Percentiles rank a stretch among this genome's conserved stretches.
Conservation (phyloP, 257 asterid genomes). For the Nemophila menziesii region DNA sequence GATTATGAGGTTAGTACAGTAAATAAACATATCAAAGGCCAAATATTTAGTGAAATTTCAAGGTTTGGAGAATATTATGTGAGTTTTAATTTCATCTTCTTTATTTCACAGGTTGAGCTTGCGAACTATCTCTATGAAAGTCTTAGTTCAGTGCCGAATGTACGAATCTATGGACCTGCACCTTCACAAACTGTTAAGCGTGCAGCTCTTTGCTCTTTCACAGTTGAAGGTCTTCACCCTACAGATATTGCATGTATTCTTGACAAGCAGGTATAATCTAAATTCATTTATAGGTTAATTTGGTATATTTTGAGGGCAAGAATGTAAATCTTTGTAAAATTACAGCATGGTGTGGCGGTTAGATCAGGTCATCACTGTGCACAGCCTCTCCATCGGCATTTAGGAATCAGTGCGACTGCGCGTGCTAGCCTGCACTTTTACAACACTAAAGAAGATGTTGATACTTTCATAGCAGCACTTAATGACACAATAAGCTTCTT, state of each 20-base stretch:
- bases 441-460: slow-evolving; percentile 87
- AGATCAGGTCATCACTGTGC: slow-evolving; percentile 98
- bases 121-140: slow-evolving; percentile 47
- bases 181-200: slow-evolving; percentile 51
- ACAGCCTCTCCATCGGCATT: slow-evolving; percentile 72
- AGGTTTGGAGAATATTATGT: neutral
- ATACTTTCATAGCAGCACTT: slow-evolving; percentile 55
- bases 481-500: slow-evolving; percentile 56
- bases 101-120: slow-evolving; percentile 50
- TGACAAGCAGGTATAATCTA: slow-evolving; percentile 57
- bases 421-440: slow-evolving; percentile 90
- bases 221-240: slow-evolving; percentile 66
- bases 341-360: slow-evolving; percentile 78
- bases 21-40: neutral
- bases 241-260: slow-evolving; percentile 82
- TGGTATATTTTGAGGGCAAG: neutral
- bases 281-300: neutral
- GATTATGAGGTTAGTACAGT: slow-evolving; percentile 59
- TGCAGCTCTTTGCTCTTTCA: slow-evolving; percentile 91
- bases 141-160: slow-evolving; percentile 39
- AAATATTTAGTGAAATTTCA: no score
- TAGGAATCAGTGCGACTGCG: slow-evolving; percentile 78
- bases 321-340: neutral
- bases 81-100: neutral
- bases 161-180: slow-evolving; percentile 74